Base-by-base conservation (phyloP, 306 rosid species). In the Gastrolobium villosum region DNA sequence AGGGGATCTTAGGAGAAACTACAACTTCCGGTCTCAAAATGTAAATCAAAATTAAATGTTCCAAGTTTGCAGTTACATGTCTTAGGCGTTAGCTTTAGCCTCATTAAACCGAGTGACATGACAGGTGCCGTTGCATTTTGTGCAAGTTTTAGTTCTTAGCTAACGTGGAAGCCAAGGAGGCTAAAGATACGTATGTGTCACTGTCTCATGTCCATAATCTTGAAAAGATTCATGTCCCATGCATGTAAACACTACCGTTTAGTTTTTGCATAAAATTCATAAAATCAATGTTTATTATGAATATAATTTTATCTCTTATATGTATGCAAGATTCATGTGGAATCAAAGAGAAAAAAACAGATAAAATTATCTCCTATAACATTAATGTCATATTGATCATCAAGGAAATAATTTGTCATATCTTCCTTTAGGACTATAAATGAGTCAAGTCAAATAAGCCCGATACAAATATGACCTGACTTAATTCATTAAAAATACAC, bases 51-150 rank as follows among this genome's bases (percentile, higher is more conserved):
- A 26, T 43, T 31, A 49, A 26, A 49, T 46, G 39, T 3, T 44
- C n/a, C 2, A 79, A 55, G 48, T 6, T n/a, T 64, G 37, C 26
- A 59, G 15, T 70, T 76, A 10, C 10, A 61, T 54, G 41, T 30
- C 2, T 67, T n/a, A 5, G 28, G 71, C 60, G 64, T 40, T 54
- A 56, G 35, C 49, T 32, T 36, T 65, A 13, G 40, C 50, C 8
- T 3, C 34, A 35, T 40, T 54, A 35, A 39, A 34, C 4, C 9
- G 35, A 39, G 4, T 36, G 46, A 31, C 37, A 4, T 80, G 88
- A 82, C 88, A 60, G 48, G 35, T 76, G 74, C 54, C 63, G 3
- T 53, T 53, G 9, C 40, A 62, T 14, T 28, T 28, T 45, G 41
- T 46, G 44, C 7, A 48, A 36, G 20, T 8, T 52, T 56, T 46